Evolutionary conservation across 352 stramenopile genomes (phyloP).

Genomic region (Lagenidium giganteum): DNA sequence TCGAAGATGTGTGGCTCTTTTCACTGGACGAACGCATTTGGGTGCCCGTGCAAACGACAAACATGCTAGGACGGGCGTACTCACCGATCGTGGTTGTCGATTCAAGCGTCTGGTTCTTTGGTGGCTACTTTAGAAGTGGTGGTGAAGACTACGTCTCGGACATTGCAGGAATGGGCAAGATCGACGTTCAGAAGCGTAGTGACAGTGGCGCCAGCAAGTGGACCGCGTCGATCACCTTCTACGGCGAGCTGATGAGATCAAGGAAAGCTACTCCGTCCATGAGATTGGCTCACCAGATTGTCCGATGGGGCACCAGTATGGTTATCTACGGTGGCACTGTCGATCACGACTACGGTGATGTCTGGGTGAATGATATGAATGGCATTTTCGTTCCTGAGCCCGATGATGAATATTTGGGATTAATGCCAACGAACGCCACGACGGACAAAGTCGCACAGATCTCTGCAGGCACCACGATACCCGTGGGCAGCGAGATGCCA

Average conservation of each 20-base stretch:
- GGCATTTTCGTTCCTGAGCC: too few species aligned
- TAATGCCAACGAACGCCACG: too few species aligned
- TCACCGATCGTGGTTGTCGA: conserved; percentile 41
- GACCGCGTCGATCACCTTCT: conserved; percentile 24
- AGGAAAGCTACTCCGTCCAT: conserved; percentile 24
- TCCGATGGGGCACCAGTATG: conserved; percentile 48
- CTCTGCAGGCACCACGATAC: too few species aligned
- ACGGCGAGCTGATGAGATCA: conserved; percentile 9
- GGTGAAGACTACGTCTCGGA: conserved; percentile 67
- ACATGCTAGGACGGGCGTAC: conserved; percentile 39
- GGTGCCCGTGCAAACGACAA: conserved; percentile 18
- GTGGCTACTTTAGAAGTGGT: conserved; percentile 58
- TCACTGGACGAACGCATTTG: conserved; percentile 42
- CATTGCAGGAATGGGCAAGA: conserved; percentile 37
- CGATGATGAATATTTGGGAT: too few species aligned
- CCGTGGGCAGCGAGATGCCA: too few species aligned
- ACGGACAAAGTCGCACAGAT: too few species aligned
- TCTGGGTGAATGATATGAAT: conserved; percentile 76
- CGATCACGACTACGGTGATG: conserved; percentile 51
- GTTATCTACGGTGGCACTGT: conserved; percentile 70
- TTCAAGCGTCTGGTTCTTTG: conserved; percentile 66
- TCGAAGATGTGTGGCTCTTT: conserved; percentile 57
- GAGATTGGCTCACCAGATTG: conserved; percentile 60
- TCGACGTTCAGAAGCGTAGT: too few species aligned
- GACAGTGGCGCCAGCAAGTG: not conserved